Evolutionary conservation across 2,329 filamentous ascomycete species (phyloP).

Genomic region (Ophiosphaerella korrae): DNA sequence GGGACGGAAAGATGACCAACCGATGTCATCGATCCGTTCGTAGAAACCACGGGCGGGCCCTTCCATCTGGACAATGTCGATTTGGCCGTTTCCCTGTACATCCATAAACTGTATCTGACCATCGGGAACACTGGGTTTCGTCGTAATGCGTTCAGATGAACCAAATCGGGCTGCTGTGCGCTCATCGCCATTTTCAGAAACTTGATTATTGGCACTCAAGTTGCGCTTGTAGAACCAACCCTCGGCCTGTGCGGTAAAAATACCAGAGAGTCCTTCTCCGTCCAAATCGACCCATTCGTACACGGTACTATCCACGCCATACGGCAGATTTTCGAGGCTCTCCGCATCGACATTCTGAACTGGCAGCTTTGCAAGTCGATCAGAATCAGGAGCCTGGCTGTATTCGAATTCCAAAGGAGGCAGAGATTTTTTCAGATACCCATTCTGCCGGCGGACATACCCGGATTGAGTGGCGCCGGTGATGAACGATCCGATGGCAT

Average conservation of each 20-base stretch:
- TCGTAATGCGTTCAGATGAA: not conserved
- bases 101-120: not conserved
- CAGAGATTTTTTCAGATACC: not conserved
- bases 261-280: constrained; percentile 25
- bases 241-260: constrained; percentile 10
- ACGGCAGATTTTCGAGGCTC: not conserved
- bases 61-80: too few relatives aligned
- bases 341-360: not conserved
- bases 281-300: constrained; percentile 31
- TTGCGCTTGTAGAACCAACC: constrained; percentile 21
- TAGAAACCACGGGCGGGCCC: too few relatives aligned
- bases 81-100: not conserved
- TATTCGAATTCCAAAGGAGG: constrained; percentile 10
- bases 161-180: not conserved
- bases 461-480: not conserved
- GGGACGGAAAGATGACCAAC: too few relatives aligned
- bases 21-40: too few relatives aligned
- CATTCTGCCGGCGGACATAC: not conserved
- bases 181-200: not conserved
- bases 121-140: not conserved
- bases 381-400: not conserved
- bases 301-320: constrained; percentile 4
- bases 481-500: not conserved
- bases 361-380: not conserved
- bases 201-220: not conserved